Conservation (phyloP, 495 filamentous ascomycete species). For the Penicillium canariense region DNA sequence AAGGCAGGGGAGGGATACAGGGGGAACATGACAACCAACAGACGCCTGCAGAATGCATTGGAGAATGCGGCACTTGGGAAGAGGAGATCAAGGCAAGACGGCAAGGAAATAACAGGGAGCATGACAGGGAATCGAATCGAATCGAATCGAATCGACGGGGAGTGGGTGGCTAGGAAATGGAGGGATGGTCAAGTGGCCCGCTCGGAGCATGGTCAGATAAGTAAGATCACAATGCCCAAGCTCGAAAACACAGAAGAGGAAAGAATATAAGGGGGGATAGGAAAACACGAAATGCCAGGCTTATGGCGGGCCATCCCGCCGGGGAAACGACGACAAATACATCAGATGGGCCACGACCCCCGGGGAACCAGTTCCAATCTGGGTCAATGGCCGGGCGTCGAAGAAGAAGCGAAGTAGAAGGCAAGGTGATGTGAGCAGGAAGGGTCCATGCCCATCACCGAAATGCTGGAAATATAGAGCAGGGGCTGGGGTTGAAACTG, state of each 20-base stretch:
- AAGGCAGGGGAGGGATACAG: constrained; percentile 26
- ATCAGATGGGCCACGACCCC: constrained; percentile 18
- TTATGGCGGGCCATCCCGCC: not conserved
- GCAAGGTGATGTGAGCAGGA: constrained; percentile 7
- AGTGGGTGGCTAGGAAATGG: constrained; percentile 18
- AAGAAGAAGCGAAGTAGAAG: constrained; percentile 22
- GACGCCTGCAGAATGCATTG: constrained; percentile 51
- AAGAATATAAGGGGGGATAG: not conserved
- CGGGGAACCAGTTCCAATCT: constrained; percentile 26
- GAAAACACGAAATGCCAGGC: constrained; percentile 14
- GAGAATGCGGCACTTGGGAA: constrained; percentile 32
- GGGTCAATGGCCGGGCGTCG: constrained; percentile 8
- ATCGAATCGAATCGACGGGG: constrained; percentile 11
- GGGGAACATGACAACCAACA: constrained; percentile 38
- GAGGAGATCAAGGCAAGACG: constrained; percentile 7
- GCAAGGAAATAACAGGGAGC: constrained; percentile 23
- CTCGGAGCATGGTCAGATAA: constrained; percentile 36
- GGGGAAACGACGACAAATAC: constrained; percentile 21
- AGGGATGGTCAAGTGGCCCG: constrained; percentile 36
- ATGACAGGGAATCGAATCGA: constrained; percentile 26
- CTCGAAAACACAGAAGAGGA: constrained; percentile 14
- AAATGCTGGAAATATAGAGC: constrained; percentile 21
- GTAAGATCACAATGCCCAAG: constrained; percentile 27
- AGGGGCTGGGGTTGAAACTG: not conserved
- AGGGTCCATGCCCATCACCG: constrained; percentile 12